Base-by-base conservation (phyloP, 441 rosid species). In the Omphalea diandra region DNA sequence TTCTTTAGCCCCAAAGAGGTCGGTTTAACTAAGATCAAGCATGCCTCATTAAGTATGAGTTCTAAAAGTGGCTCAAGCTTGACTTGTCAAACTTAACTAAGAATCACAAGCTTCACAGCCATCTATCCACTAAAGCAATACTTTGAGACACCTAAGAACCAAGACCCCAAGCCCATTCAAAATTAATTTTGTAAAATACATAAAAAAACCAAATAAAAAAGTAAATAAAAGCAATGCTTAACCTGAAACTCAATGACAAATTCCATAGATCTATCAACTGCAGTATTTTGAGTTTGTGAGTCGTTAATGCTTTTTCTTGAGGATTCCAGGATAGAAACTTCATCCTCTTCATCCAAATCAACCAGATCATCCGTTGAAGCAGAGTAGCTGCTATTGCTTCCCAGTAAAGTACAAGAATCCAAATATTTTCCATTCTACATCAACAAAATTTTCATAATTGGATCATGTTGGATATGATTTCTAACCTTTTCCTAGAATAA, bases 391-490 rank as follows among this genome's bases (percentile, higher is more conserved):
- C 98, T 93, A 75, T 79, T 74, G 75, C 91, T 82, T 81, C 97
- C 97, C 80, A 96, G 85, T 53, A 77, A 82, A 78, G 93, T 79
- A 74, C 97, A 91, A 38, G 99, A 96, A 85, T 93, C 99, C 85
- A 96, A 81, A 77, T 73, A 86, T 71, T 83, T 84, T 70, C 98
- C 98, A 71, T 90, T 88, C 99, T 96, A 81, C 74, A 80, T 36
- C 71, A 80, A 60, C 15, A 75, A 20, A 61, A 44, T 43, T 38
- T 50, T 52, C 49, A 65, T 59, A 50, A 65, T 56, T 67, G 15
- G 20, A 9, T 27, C 67, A 63, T n/a, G n/a, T n/a, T n/a, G 70
- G 18, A 68, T 17, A 68, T 22, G 31, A 20, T 49, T 32, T 40
- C 62, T 18, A 61, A 52, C 14, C 32, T 24, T 53, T 27, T 54